A percentile compares a stretch with the other conserved stretches of the same genome.
Conservation (phyloP, 208 protist genomes). For the Trypanosoma congolense region DNA sequence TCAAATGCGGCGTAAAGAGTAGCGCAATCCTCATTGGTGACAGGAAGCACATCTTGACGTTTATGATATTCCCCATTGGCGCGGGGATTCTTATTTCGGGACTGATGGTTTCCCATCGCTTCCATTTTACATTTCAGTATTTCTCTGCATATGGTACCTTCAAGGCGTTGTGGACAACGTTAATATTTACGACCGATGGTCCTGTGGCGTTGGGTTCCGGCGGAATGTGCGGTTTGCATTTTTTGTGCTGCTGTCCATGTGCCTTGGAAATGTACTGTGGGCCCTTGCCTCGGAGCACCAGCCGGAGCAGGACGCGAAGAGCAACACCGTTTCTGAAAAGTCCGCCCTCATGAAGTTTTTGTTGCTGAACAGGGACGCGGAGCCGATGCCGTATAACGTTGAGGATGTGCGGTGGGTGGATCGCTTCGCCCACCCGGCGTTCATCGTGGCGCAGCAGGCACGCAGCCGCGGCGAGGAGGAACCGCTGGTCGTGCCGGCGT, state of each 20-base stretch:
- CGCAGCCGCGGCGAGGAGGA: constrained; percentile 31
- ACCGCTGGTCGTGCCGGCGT: constrained; percentile 58
- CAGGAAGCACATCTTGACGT: constrained; percentile 68
- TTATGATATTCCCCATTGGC: constrained; percentile 48
- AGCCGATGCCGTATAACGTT: constrained; percentile 28
- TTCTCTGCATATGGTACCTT: constrained; percentile 57
- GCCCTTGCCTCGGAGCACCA: constrained; percentile 70
- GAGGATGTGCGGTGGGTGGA: constrained; percentile 70
- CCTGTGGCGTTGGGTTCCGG: constrained; percentile 56
- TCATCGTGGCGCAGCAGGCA: constrained; percentile 51
- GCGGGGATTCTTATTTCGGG: constrained; percentile 51
- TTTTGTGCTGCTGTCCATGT: constrained; percentile 68
- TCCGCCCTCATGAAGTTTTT: constrained; percentile 50
- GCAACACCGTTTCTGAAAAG: constrained; percentile 24
- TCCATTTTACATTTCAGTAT: constrained; percentile 63
- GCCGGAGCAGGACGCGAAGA: constrained; percentile 37
- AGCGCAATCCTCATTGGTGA: constrained; percentile 77
- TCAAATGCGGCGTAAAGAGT: constrained; percentile 80
- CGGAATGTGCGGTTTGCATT: constrained; percentile 65
- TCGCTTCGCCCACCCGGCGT: constrained; percentile 66
- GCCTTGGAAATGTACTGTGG: constrained; percentile 73
- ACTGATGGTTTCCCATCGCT: constrained; percentile 62
- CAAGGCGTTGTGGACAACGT: constrained; percentile 77
- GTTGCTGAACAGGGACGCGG: constrained; percentile 37
- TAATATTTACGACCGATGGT: constrained; percentile 85